These are phyloP conservation scores for Viola odorata DNA, from an alignment of 345 rosid genomes.

Conservation along the genomic window DNA sequence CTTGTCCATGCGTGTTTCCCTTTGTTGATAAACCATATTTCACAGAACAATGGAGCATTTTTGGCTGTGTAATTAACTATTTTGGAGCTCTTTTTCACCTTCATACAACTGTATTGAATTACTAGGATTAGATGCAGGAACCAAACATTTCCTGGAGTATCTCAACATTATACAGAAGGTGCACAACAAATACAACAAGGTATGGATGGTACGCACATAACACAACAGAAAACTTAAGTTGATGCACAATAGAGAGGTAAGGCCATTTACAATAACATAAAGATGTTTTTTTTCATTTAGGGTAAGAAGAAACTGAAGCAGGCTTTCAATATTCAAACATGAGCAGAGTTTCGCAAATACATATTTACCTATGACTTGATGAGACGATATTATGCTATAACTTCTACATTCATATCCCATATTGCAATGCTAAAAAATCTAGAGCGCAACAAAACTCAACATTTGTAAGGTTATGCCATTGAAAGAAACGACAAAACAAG, in stretches of 20 bases:
- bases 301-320: neutral
- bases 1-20: conserved; percentile 54
- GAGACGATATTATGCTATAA: neutral
- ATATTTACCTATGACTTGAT: neutral
- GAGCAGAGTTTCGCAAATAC: neutral
- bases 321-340: neutral
- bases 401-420: neutral
- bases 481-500: neutral
- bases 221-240: neutral
- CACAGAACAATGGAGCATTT: conserved; percentile 48
- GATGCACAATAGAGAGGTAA: neutral
- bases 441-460: neutral
- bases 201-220: no score
- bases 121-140: conserved; percentile 7
- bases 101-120: conserved; percentile 40
- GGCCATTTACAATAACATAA: no score
- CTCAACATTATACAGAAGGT: no score
- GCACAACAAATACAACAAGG: no score
- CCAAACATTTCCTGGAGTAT: no score
- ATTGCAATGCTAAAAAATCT: neutral
- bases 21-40: conserved; percentile 62
- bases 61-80: conserved; percentile 44
- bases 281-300: no score
- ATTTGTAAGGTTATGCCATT: no score
- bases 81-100: conserved; percentile 43